Percentiles rank a stretch among this genome's conserved stretches.
These are phyloP conservation scores for Alternaria hordeiaustralica DNA, from an alignment of 2,329 filamentous ascomycete genomes.

Conservation along the genomic window DNA sequence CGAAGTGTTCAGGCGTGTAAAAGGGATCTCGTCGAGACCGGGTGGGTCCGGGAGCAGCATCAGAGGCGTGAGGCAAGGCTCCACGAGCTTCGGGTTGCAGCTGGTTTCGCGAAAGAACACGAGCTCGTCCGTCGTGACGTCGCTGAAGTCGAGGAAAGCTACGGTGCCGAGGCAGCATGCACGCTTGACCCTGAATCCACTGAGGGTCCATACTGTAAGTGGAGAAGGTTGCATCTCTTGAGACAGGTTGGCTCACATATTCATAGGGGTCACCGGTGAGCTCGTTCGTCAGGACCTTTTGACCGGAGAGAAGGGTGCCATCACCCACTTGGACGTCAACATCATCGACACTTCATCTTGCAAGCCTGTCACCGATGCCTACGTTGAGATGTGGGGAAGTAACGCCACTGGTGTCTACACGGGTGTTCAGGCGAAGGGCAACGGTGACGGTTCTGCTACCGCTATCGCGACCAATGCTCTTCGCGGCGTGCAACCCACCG, in stretches of 20 bases:
- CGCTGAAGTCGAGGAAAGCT: conserved; percentile 34
- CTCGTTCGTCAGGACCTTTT: conserved; percentile 57
- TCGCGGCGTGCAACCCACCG: conserved; percentile 56
- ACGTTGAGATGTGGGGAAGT: conserved; percentile 59
- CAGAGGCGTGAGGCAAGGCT: conserved; percentile 48
- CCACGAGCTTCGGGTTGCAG: conserved; percentile 46
- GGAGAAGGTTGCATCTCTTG: not conserved
- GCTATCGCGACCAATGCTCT: conserved; percentile 50
- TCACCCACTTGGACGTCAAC: conserved; percentile 60
- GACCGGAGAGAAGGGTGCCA: conserved; percentile 58
- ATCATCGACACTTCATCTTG: conserved; percentile 62
- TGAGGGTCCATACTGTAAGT: conserved; percentile 46
- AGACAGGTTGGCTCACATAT: conserved; percentile 11
- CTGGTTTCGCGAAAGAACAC: conserved; percentile 42
- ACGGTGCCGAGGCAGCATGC: conserved; percentile 36
- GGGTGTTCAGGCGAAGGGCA: conserved; percentile 51
- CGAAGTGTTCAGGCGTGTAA: conserved; percentile 46
- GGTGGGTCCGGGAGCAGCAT: conserved; percentile 45
- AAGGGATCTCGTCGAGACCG: conserved; percentile 38
- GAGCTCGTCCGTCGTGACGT: conserved; percentile 39
- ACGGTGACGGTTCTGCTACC: conserved; percentile 38
- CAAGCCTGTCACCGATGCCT: conserved; percentile 57
- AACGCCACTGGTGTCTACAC: conserved; percentile 54
- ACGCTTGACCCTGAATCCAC: conserved; percentile 44
- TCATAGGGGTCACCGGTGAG: conserved; percentile 56